Base-by-base conservation (phyloP, 352 stramenopile species). In the Phytophthora lateralis region DNA sequence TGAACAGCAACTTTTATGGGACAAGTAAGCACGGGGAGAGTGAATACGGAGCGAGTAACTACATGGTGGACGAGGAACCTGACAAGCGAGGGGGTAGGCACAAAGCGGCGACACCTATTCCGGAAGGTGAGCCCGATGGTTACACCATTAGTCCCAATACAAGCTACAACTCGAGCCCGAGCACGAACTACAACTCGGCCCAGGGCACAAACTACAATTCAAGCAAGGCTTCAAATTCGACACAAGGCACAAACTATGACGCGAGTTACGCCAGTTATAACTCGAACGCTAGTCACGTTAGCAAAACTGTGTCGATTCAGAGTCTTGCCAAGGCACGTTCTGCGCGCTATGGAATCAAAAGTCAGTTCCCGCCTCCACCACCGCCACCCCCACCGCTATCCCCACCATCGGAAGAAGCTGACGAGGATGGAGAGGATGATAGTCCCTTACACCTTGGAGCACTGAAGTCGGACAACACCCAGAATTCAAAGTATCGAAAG, bases 221-320 rank as follows among this genome's bases (percentile, higher is more conserved):
- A 1, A 59, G 17, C 27, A 59, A 29, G 27, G 42, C 41, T 53
- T 37, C n/a, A 55, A 63, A 46, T 18, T 30, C 26, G 7, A 8
- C 26, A 0, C 4, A 30, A 8, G 6, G 26, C 26, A 30, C 26
- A 30, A 30, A 30, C 26, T 30, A 30, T 8, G 50, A 56, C 14
- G 27, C 20, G n/a, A 72, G 52, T 34, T 34, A 60, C 20, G 60
- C 38, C 4, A 64, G 53, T 26, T 34, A 57, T 20, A 56, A 56
- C 12, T 66, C 55, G 1, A 55, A 74, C 18, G 47, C 42, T 2
- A 73, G 50, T 8, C 42, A 55, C 8, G 46, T 10, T 0, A 66
- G 60, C 30, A 81, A 81, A 52, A 73, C 71, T 43, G 34, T 81
- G 34, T 81, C 73, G 32, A 81, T 81, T 46, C 66, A 75, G 30